Conservation (phyloP, 768 basidiomycete species). For the Mrakia gelida region DNA sequence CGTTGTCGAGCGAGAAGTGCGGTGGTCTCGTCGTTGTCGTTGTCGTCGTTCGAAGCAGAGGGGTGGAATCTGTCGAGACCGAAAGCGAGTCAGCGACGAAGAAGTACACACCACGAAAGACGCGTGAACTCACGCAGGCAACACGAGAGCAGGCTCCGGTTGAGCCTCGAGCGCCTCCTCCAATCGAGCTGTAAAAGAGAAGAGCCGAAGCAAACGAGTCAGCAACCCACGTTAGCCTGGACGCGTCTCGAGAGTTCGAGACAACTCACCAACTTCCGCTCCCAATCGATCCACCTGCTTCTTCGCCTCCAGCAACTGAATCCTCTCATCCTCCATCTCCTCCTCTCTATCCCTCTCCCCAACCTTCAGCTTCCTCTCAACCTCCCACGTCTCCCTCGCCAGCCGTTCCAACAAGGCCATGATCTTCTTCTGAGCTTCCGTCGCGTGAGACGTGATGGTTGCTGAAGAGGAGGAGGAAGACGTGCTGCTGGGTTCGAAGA, state of each 20-base stretch:
- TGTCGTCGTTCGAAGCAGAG: not conserved
- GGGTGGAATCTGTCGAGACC: not conserved
- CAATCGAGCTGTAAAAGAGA: not conserved
- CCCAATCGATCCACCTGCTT: not conserved
- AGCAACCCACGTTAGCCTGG: not conserved
- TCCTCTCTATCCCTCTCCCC: constrained; percentile 2
- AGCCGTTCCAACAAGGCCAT: not conserved
- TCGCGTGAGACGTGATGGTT: constrained; percentile 20
- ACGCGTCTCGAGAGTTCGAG: not conserved
- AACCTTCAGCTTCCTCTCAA: constrained; percentile 13
- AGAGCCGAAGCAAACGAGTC: not conserved
- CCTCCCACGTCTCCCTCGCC: constrained; percentile 1
- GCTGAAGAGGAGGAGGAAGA: not conserved
- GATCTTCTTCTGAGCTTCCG: constrained; percentile 5
- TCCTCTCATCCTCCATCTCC: constrained; percentile 14
- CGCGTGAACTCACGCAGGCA: not conserved
- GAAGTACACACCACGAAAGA: not conserved
- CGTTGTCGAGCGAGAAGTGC: constrained; percentile 42
- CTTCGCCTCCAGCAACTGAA: constrained; percentile 9
- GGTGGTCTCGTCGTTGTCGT: not conserved
- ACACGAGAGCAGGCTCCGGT: not conserved
- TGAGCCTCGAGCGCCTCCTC: not conserved
- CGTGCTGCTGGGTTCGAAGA: constrained; percentile 23
- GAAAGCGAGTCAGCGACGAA: not conserved
- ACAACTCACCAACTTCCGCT: not conserved